Conservation (phyloP, 768 basidiomycete genomes). For the Glaciozyma martinii region DNA sequence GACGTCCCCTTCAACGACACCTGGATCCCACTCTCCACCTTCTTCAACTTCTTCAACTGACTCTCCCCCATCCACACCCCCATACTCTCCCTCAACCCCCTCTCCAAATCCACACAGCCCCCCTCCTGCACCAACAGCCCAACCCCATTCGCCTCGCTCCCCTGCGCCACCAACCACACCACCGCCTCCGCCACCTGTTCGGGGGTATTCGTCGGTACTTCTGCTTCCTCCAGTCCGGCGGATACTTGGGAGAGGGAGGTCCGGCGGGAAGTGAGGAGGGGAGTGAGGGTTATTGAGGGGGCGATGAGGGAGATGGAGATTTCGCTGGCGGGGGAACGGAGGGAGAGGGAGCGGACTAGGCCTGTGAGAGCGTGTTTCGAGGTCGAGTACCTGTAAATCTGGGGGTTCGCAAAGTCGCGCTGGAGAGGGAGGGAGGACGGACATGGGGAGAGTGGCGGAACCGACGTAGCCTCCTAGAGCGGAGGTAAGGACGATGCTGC, state of each 20-base stretch:
- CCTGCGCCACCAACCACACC: neutral
- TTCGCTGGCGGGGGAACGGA: neutral
- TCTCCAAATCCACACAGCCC: neutral
- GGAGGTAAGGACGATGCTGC: neutral
- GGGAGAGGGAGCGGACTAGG: neutral
- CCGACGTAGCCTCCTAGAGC: neutral
- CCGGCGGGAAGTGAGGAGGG: neutral
- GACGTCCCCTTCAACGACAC: no score
- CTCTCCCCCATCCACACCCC: neutral
- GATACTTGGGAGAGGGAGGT: no score
- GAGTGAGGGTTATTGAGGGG: neutral
- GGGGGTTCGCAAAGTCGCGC: no score
- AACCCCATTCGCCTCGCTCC: neutral
- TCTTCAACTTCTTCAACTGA: neutral
- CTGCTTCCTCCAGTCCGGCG: neutral
- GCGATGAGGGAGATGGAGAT: constrained; percentile 1
- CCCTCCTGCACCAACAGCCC: constrained; percentile 1
- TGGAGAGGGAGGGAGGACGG: neutral
- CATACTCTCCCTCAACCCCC: neutral
- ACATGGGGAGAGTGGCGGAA: neutral
- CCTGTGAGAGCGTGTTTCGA: neutral
- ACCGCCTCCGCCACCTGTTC: neutral
- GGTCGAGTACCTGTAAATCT: neutral
- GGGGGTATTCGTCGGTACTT: neutral
- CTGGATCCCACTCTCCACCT: no score